Evolutionary conservation across 169 alveolate species (phyloP).

Genomic region (Plasmodium malariae): DNA sequence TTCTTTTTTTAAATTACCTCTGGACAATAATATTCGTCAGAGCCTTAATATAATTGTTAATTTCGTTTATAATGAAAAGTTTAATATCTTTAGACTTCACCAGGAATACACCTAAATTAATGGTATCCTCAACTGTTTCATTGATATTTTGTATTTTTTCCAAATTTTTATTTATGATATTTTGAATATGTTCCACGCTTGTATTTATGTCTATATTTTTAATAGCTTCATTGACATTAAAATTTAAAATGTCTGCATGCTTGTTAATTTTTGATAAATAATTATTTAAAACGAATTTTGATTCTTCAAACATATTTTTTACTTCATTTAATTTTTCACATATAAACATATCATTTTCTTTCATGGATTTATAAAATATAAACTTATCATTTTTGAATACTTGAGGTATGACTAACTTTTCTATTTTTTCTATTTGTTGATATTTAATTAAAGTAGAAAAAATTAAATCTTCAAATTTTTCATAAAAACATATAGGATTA

Average conservation of each 20-base stretch:
- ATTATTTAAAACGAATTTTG: conserved; percentile 36
- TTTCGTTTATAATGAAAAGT: conserved; percentile 66
- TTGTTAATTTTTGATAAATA: conserved; percentile 63
- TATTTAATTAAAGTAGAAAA: conserved; percentile 58
- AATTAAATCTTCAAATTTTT: conserved; percentile 53
- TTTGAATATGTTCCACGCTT: conserved; percentile 75
- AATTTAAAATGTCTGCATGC: conserved; percentile 62
- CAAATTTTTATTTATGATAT: conserved; percentile 50
- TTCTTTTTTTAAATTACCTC: conserved; percentile 24
- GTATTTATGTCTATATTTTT: conserved; percentile 71
- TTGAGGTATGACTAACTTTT: conserved; percentile 75
- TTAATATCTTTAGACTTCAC: conserved; percentile 63
- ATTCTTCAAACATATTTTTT: conserved; percentile 58
- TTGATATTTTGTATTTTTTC: conserved; percentile 71
- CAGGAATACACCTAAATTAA: conserved; percentile 52
- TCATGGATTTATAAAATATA: conserved; percentile 68
- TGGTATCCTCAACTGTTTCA: conserved; percentile 67
- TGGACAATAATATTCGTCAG: conserved; percentile 63
- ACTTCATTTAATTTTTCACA: conserved; percentile 47
- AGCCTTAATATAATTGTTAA: conserved; percentile 65
- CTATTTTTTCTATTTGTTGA: conserved; percentile 76
- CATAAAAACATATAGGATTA: conserved; percentile 55
- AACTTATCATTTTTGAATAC: conserved; percentile 73
- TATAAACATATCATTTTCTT: conserved; percentile 66
- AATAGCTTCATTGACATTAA: conserved; percentile 72